Evolutionary conservation across 306 rosid species (phyloP), one percentile per base, ranked within the genome.

Genomic region (Vigna nakashimae): DNA sequence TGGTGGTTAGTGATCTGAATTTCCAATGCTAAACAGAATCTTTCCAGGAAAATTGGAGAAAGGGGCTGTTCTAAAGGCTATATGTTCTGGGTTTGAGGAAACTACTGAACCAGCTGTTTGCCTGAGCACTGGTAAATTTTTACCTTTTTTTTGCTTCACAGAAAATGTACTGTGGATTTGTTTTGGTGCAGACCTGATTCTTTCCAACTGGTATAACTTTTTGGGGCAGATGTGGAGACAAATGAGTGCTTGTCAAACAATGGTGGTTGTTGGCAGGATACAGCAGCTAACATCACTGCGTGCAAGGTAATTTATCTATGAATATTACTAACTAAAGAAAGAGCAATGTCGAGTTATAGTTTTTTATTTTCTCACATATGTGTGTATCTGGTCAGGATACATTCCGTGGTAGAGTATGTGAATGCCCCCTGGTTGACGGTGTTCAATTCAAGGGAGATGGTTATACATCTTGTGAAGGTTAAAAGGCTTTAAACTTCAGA

Each of bases 401-500:
- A 24, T 93, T 93, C 68, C 96, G 98, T 64, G 98, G 98, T 80
- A 87, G 98, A 88, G 94, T 93, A 72, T 93, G 98, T 72, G 93
- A 89, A 81, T 93, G 98, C 88, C 98, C 98, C 17, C 74, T 91
- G 55, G 89, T 93, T 74, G 97, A 89, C 83, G 98, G 98, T 76
- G 94, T 93, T 79, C 92, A 91, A 78, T 93, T 93, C 84, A 91
- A 88, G 87, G 98, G 98, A 87, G 98, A 93, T 76, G 98, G 98
- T 73, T 93, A 93, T 66, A 89, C 94, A 6, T 62, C 71, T 12
- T 93, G 98, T 76, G 88, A 86, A 89, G 98, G 98, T 93, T 62
- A 34, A 62, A 62, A 63, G 43, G 36, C 53, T 57, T 30, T 66
- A 55, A 45, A 66, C 67, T 71, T 48, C n/a, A 48, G 46, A 16